Conservation (phyloP, 768 basidiomycete species). For the Clitopilus hobsonii region DNA sequence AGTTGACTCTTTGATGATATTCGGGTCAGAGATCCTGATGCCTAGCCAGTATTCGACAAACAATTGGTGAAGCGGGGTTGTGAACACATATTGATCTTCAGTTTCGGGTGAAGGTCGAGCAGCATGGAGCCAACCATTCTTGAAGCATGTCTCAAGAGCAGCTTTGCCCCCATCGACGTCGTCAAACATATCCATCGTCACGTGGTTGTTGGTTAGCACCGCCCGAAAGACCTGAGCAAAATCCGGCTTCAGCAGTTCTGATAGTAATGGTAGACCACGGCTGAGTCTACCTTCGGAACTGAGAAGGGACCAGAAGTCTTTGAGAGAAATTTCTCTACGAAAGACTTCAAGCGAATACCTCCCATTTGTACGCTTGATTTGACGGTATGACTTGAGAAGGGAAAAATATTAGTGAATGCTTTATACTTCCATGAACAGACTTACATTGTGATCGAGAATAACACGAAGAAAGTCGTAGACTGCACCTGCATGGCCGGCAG, state of each 20-base stretch:
- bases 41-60: constrained; percentile 13
- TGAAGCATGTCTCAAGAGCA: constrained; percentile 1
- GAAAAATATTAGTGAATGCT: too few relatives aligned
- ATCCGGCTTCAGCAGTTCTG: constrained; percentile 3
- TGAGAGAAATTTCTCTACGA: constrained; percentile 1
- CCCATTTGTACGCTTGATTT: neutral
- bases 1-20: neutral
- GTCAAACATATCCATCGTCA: constrained; percentile 2
- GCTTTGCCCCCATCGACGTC: neutral
- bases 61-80: constrained; percentile 12
- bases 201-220: constrained; percentile 1
- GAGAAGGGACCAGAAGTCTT: constrained; percentile 2
- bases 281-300: constrained; percentile 3
- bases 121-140: constrained; percentile 9
- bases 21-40: neutral
- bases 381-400: constrained; percentile 4
- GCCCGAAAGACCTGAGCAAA: constrained; percentile 6
- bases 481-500: constrained; percentile 4
- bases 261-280: constrained; percentile 6
- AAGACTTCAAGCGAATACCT: constrained; percentile 4
- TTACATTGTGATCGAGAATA: constrained; percentile 2
- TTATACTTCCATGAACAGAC: neutral
- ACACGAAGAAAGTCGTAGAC: constrained; percentile 1
- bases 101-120: neutral
- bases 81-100: constrained; percentile 9